Evolutionary conservation across 2,329 filamentous ascomycete genomes (phyloP).

Genomic region (Xylariaceae sp.): DNA sequence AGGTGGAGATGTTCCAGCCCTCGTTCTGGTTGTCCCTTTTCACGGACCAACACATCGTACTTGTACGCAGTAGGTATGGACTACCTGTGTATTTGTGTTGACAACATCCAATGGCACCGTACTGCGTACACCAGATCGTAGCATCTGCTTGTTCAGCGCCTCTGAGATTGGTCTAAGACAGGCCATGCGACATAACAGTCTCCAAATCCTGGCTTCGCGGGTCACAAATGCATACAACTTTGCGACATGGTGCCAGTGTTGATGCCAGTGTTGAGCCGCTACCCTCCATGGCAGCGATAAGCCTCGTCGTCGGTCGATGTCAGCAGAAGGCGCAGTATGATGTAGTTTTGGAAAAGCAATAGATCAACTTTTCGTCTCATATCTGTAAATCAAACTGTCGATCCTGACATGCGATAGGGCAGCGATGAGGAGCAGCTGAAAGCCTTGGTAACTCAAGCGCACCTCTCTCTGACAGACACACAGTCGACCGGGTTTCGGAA

Average conservation of each 20-base stretch:
- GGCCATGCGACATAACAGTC: neutral
- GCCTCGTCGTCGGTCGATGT: conserved; percentile 10
- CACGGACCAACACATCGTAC: neutral
- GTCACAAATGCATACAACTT: neutral
- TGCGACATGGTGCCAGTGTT: neutral
- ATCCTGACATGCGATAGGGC: neutral
- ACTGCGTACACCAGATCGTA: neutral
- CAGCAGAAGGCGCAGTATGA: conserved; percentile 10
- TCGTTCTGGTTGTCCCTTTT: conserved; percentile 9
- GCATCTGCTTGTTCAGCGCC: neutral
- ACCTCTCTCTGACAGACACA: neutral
- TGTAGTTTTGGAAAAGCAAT: neutral
- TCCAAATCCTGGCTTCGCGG: neutral
- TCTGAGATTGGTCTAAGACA: neutral
- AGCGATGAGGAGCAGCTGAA: neutral
- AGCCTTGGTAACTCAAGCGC: neutral
- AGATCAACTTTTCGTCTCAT: neutral
- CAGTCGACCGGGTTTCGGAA: neutral
- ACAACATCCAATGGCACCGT: too few species aligned
- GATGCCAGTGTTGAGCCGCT: neutral
- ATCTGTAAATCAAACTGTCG: neutral
- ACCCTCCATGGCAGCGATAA: neutral
- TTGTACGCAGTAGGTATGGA: neutral
- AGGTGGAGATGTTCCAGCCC: conserved; percentile 9
- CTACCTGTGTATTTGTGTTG: neutral